Evolutionary conservation across 768 basidiomycete species (phyloP), one percentile per base, ranked within the genome.

Genomic region (Suillus cothurnatus): DNA sequence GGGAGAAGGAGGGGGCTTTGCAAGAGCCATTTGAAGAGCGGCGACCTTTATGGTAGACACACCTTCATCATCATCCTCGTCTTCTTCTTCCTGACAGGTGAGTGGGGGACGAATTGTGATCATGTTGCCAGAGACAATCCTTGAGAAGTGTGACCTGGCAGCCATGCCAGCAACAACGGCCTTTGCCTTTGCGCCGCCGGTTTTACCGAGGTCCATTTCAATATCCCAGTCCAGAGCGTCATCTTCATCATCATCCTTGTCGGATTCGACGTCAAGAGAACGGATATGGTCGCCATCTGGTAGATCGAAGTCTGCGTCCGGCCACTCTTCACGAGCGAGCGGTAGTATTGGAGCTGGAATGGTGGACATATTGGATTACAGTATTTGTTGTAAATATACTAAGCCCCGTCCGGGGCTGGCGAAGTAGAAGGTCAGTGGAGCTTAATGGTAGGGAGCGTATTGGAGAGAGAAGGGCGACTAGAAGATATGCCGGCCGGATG

Each of bases 291-390:
- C 85, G 50, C 86, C 92, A 57, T 94, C 93, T 62, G 90, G 88
- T 26, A 94, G 80, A 74, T 93, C 93, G 73, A 94, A 94, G 78
- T 94, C 93, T 67, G 90, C 90, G 76, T 94, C 93, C 52, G 86
- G 84, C 92, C 93, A 94, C 80, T 93, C 91, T 78, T 94, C 92
- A 67, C 85, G 84, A 63, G 83, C 76, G 45, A 82, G 71, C 49
- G 80, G 77, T 67, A 83, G 79, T 55, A 84, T 78, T 15, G 88
- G 89, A 6, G 88, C 85, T 43, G 85, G 86, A 47, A 88, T 80
- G 60, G 88, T 79, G 63, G 81, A 75, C 90, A 92, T 92, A 62
- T 62, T 66, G 68, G 69, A 68, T 63, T 71, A 73, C 61, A 69
- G 55, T 70, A 69, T 60, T 34, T 70, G 56, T 66, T 64, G 64